Evolutionary conservation across 2,329 filamentous ascomycete genomes (phyloP), one percentile per base, ranked within the genome.

Genomic region (Juglanconis oblonga): DNA sequence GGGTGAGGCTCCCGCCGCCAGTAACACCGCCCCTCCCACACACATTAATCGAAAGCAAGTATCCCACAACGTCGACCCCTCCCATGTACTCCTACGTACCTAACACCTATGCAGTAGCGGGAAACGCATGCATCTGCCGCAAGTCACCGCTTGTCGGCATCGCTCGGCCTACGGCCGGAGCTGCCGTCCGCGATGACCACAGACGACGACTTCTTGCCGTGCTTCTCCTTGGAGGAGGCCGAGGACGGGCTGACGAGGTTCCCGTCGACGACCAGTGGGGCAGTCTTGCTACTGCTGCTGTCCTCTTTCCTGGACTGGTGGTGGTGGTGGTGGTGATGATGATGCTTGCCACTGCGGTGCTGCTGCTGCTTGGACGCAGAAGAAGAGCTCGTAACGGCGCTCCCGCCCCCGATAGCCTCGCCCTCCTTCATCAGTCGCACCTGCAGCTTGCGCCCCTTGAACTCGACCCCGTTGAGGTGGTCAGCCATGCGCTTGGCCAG

Each of bases 401-500:
- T 24, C 24, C 47, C 45, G 40, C 47, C 36, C 1, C 48, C 32
- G 24, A 64, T 42, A 4, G 57, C 42, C 52, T 64, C 59, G 35
- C 59, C 62, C 24, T 64, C 62, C 53, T 64, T 64, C 42, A 64
- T 52, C 49, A 64, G 32, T 14, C 56, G 55, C 36, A 57, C 62
- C 56, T 59, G 56, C 44, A 64, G 53, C 44, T 49, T 62, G 31
- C 38, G 48, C 10, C 59, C 62, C 48, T 57, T 62, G 56, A 64
- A 64, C 32, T 62, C 59, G 40, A 32, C 40, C 32, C 59, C 59
- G 35, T 64, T n/a, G 13, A 64, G 55, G 36, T 38, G 49, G 33
- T 10, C 29, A 33, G 48, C 50, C 62, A 64, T 57, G 17, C 56
- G 53, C 44, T 48, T 53, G 13, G 62, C 62, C 3, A 59, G 36